Evolutionary conservation across 441 rosid genomes (phyloP).

Genomic region (Cnidoscolus chayamansa): DNA sequence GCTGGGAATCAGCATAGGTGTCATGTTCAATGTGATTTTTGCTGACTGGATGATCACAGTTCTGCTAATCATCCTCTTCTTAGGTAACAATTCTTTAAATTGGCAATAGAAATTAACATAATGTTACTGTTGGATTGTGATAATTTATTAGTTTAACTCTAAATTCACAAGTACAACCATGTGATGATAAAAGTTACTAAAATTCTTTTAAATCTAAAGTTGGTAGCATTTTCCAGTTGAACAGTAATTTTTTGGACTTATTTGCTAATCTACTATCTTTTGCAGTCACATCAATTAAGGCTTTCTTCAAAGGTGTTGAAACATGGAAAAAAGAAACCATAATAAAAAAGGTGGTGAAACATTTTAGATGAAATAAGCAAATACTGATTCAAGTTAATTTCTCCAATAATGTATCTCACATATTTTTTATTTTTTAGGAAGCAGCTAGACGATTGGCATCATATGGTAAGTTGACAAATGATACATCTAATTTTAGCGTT

Average conservation of each 20-base stretch:
- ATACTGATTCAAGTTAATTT: background rate
- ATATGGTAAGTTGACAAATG: conserved; percentile 26
- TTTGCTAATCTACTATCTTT: background rate
- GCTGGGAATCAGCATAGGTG: conserved; percentile 57
- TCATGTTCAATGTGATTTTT: conserved; percentile 47
- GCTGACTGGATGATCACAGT: conserved; percentile 65
- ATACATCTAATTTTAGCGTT: background rate
- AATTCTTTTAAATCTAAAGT: too few species aligned
- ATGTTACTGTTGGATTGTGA: too few species aligned
- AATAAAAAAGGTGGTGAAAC: conserved; percentile 31
- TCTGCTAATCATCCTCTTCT: conserved; percentile 44
- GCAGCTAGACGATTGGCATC: conserved; percentile 33
- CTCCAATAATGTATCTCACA: background rate
- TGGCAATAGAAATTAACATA: background rate
- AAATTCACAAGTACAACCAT: too few species aligned
- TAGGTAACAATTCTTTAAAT: conserved; percentile 31
- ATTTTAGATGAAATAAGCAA: background rate
- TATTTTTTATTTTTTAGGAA: conserved; percentile 35
- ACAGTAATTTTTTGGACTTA: background rate
- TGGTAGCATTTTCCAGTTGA: too few species aligned
- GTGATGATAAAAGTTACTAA: too few species aligned
- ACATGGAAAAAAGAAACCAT: conserved; percentile 61
- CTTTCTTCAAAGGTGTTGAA: conserved; percentile 51
- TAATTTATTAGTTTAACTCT: too few species aligned
- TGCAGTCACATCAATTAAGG: conserved; percentile 44